Evolutionary conservation across 2,329 filamentous ascomycete species (phyloP).

Genomic region (Colletotrichum tropicale): DNA sequence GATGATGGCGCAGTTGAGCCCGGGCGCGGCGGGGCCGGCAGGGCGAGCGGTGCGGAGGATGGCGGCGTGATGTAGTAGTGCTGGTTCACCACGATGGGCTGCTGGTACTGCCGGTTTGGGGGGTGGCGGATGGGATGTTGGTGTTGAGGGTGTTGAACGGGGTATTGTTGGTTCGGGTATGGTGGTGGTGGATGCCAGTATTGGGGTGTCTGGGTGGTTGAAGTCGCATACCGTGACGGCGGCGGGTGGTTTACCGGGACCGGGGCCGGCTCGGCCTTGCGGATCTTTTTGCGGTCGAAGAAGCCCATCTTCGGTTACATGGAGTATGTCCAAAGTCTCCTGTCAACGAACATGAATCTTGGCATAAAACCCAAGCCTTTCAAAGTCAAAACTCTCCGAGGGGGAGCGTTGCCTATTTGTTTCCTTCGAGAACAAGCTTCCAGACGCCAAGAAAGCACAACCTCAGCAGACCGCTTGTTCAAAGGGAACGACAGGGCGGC

Average conservation of each 20-base stretch:
- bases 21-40: neutral
- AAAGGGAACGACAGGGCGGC: neutral
- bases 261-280: constrained; percentile 13
- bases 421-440: neutral
- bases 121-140: constrained; percentile 20
- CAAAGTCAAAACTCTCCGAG: neutral
- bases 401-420: neutral
- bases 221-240: neutral
- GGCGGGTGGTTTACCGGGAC: constrained; percentile 23
- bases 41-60: neutral
- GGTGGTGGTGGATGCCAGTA: constrained; percentile 2
- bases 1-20: neutral
- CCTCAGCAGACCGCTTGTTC: neutral
- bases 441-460: neutral
- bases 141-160: constrained; percentile 19
- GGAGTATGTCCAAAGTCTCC: neutral
- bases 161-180: constrained; percentile 4
- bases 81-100: constrained; percentile 56
- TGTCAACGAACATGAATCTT: neutral
- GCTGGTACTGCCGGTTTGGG: constrained; percentile 19
- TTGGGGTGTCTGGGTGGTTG: constrained; percentile 1
- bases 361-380: neutral
- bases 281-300: constrained; percentile 30
- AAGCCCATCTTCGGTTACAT: constrained; percentile 28
- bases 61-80: constrained; percentile 49